phyloP scores from a whole-genome alignment of 176 grass and related monocot genomes.

The Otatea glauca region DNA sequence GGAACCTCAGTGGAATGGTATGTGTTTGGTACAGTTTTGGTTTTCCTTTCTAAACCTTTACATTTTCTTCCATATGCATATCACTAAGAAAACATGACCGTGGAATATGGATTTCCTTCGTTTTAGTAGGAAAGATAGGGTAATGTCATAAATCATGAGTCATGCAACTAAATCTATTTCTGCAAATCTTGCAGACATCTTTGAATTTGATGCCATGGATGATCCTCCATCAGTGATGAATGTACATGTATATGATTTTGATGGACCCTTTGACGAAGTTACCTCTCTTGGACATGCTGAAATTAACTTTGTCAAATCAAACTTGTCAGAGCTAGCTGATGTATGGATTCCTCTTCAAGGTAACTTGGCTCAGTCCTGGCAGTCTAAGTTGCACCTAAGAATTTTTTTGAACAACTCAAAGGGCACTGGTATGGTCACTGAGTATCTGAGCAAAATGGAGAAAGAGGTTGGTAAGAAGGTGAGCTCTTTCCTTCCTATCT shows the following conservation, averaged over 20 bases:
- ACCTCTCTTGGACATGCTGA: slow-evolving; percentile 86
- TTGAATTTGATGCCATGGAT: slow-evolving; percentile 97
- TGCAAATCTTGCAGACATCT: slow-evolving; percentile 70
- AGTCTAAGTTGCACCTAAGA: slow-evolving; percentile 84
- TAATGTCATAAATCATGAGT: slow-evolving; percentile 14
- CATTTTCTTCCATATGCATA: slow-evolving; percentile 12
- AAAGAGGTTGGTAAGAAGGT: slow-evolving; percentile 99
- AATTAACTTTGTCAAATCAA: slow-evolving; percentile 94
- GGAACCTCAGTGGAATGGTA: slow-evolving; percentile 95
- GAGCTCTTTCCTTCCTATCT: slow-evolving; percentile 21
- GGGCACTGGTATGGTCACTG: slow-evolving; percentile 64
- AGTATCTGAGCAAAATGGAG: slow-evolving; percentile 91
- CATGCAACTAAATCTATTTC: slow-evolving; percentile 29
- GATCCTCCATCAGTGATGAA: slow-evolving; percentile 87
- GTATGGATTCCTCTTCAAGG: slow-evolving; percentile 95
- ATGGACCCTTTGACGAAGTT: slow-evolving; percentile 86
- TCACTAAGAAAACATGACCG: not conserved
- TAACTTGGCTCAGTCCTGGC: slow-evolving; percentile 78
- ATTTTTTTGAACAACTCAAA: slow-evolving; percentile 91
- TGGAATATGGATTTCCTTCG: not conserved
- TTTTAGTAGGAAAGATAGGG: slow-evolving; percentile 25
- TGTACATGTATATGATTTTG: slow-evolving; percentile 92
- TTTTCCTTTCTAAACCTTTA: slow-evolving; percentile 26
- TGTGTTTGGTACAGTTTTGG: not conserved
- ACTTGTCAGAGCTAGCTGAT: slow-evolving; percentile 80